Evolutionary conservation across 305 asterid species (phyloP).

Genomic region (Fraxinus sp.): DNA sequence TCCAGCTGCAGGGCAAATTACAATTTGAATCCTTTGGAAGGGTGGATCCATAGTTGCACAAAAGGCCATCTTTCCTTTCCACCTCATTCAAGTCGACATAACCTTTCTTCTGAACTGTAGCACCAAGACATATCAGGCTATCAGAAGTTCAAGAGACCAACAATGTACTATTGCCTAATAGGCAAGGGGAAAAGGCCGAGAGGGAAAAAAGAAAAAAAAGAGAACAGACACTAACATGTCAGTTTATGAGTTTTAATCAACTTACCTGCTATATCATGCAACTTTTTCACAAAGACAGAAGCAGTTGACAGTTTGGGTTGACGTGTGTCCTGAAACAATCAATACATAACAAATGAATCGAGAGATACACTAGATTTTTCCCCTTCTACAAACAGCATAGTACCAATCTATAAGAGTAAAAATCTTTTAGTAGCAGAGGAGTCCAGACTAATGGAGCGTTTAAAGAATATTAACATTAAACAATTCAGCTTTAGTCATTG

Average conservation of each 20-base stretch:
- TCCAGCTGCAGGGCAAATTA: constrained; percentile 84
- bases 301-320: constrained; percentile 86
- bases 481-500: background rate
- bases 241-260: constrained; percentile 18
- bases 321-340: constrained; percentile 63
- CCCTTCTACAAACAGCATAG: background rate
- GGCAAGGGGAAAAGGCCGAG: constrained; percentile 8
- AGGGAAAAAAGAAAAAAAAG: background rate
- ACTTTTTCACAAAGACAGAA: constrained; percentile 80
- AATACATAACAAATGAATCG: constrained; percentile 12
- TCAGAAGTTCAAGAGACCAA: constrained; percentile 16
- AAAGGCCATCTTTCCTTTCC: constrained; percentile 62
- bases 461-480: background rate
- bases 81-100: constrained; percentile 88
- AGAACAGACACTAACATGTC: background rate
- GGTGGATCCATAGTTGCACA: constrained; percentile 80
- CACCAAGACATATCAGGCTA: constrained; percentile 27
- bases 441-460: background rate
- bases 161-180: constrained; percentile 19
- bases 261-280: constrained; percentile 94
- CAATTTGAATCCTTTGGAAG: constrained; percentile 82
- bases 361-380: background rate
- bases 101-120: constrained; percentile 84
- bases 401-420: background rate
- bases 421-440: background rate